Evolutionary conservation across 176 grass and related monocot species (phyloP).

Genomic region (Paspalum vaginatum): DNA sequence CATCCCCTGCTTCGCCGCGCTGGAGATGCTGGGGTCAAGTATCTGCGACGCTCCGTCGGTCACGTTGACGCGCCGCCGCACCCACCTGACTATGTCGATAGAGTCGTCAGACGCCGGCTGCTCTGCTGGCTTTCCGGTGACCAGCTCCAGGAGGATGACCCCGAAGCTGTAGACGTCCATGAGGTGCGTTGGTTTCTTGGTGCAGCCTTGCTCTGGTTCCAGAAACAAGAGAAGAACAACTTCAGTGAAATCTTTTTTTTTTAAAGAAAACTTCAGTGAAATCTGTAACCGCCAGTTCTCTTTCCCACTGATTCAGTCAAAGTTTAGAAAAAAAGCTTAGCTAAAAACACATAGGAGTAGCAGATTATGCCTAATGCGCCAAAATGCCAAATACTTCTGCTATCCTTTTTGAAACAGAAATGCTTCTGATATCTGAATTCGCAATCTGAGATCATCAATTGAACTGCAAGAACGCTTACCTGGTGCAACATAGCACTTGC

Average conservation of each 20-base stretch:
- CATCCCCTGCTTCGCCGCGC: slow-evolving; percentile 49
- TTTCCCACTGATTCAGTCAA: neutral
- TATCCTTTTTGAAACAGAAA: no score
- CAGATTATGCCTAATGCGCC: neutral
- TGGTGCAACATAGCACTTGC: slow-evolving; percentile 59
- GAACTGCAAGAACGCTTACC: slow-evolving; percentile 37
- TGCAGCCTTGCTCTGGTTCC: slow-evolving; percentile 57
- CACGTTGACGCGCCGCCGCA: slow-evolving; percentile 67
- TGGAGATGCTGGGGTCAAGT: slow-evolving; percentile 52
- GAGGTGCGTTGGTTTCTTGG: slow-evolving; percentile 59
- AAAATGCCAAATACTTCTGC: no score
- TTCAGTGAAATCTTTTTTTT: slow-evolving; percentile 21
- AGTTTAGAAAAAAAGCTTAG: neutral
- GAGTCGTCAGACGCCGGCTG: slow-evolving; percentile 50
- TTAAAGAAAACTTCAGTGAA: slow-evolving; percentile 22
- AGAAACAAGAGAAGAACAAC: neutral
- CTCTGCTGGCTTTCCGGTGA: slow-evolving; percentile 66
- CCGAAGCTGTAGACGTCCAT: slow-evolving; percentile 86
- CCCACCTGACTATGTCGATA: slow-evolving; percentile 65
- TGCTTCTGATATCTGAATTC: neutral
- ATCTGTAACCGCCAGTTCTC: neutral
- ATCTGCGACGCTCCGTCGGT: slow-evolving; percentile 47
- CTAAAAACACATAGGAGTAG: neutral
- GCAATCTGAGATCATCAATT: neutral
- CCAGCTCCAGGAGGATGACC: slow-evolving; percentile 73